phyloP scores from a whole-genome alignment of 805 yeast species.

The Kodamaea lidongshanica region DNA sequence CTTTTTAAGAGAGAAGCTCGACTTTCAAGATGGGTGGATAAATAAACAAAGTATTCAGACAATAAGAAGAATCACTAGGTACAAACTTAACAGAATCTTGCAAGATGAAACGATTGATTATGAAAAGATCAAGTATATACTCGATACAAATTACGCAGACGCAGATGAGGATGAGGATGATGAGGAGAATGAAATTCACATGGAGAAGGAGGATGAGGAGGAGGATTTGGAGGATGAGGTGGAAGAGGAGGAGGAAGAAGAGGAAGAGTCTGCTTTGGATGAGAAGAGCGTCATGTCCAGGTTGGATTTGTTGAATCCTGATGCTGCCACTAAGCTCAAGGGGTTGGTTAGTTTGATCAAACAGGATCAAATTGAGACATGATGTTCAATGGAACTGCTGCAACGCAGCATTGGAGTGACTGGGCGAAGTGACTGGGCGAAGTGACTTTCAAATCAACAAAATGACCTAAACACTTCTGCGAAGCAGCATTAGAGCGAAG shows the following conservation, averaged over 20 bases:
- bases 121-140: constrained; percentile 38
- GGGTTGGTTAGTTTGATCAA: constrained; percentile 33
- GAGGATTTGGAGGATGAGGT: constrained; percentile 18
- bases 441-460: too few relatives aligned
- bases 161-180: constrained; percentile 18
- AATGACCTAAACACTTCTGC: too few relatives aligned
- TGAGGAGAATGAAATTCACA: constrained; percentile 12
- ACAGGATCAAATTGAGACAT: constrained; percentile 21
- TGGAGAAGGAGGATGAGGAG: constrained; percentile 12
- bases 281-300: constrained; percentile 25
- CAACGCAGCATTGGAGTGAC: neutral
- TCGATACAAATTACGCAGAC: constrained; percentile 29
- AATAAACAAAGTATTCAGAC: constrained; percentile 54
- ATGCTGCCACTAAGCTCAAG: constrained; percentile 25
- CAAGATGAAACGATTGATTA: constrained; percentile 43
- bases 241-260: constrained; percentile 20
- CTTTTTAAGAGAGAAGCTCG: constrained; percentile 29
- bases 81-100: constrained; percentile 60
- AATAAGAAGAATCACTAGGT: constrained; percentile 63
- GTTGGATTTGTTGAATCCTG: constrained; percentile 31
- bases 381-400: neutral
- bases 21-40: constrained; percentile 78
- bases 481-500: too few relatives aligned
- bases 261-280: constrained; percentile 10
- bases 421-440: too few relatives aligned